Evolutionary conservation across 108 stramenopile species (phyloP).

Genomic region (Licmophora abbreviata): DNA sequence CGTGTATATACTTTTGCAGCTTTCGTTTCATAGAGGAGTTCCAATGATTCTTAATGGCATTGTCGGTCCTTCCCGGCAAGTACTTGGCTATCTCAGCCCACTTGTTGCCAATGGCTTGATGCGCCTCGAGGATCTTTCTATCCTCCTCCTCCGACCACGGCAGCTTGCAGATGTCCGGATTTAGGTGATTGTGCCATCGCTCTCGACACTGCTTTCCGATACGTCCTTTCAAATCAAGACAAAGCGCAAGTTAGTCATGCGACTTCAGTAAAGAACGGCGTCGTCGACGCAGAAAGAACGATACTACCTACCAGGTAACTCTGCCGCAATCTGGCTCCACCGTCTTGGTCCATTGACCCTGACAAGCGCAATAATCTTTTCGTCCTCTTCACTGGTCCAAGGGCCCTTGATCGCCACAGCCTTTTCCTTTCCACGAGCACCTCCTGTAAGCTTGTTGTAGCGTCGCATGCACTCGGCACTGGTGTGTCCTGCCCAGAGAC

Average conservation of each 20-base stretch:
- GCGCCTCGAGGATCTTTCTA: slow-evolving; percentile 51
- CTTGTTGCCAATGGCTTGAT: slow-evolving; percentile 27
- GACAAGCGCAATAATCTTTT: slow-evolving; percentile 59
- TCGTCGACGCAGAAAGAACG: too few relatives aligned
- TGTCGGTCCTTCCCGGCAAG: slow-evolving; percentile 92
- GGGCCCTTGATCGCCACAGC: slow-evolving; percentile 44
- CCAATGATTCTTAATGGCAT: slow-evolving; percentile 98
- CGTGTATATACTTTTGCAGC: slow-evolving; percentile 63
- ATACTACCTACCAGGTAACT: slow-evolving; percentile 62
- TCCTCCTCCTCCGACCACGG: slow-evolving; percentile 86
- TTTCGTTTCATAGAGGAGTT: slow-evolving; percentile 85
- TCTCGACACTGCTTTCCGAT: slow-evolving; percentile 98
- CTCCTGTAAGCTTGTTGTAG: slow-evolving; percentile 8
- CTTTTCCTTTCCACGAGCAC: slow-evolving; percentile 6
- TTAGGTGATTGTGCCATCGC: slow-evolving; percentile 96
- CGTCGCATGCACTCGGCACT: slow-evolving; percentile 10
- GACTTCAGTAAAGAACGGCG: too few relatives aligned
- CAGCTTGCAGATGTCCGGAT: slow-evolving; percentile 84
- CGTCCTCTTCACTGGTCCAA: slow-evolving; percentile 92
- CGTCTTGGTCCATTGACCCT: slow-evolving; percentile 53
- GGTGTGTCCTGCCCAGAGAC: background rate
- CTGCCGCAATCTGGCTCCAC: slow-evolving; percentile 83
- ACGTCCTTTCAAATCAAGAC: slow-evolving; percentile 37
- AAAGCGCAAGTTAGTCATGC: background rate
- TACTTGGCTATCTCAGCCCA: slow-evolving; percentile 85